phyloP scores from a whole-genome alignment of 768 basidiomycete species.

The Podaxis mareebaensis region DNA sequence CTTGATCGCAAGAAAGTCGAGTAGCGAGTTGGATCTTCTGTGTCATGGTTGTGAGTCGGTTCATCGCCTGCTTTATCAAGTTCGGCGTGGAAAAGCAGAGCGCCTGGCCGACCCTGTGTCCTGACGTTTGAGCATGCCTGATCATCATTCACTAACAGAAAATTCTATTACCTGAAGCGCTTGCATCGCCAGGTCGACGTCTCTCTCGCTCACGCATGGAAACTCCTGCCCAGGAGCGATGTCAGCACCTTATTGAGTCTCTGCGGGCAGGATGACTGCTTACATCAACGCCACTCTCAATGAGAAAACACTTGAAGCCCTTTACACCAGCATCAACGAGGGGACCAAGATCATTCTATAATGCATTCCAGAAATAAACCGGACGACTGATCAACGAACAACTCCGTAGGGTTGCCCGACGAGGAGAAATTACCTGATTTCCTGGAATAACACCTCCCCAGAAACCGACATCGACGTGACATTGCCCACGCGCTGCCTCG shows the following conservation, averaged over 20 bases:
- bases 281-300: conserved; percentile 94
- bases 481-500: conserved; percentile 68
- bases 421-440: conserved; percentile 59
- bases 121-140: conserved; percentile 8
- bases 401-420: background rate
- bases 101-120: conserved; percentile 62
- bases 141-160: conserved; percentile 13
- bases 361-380: background rate
- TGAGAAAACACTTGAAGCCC: conserved; percentile 97
- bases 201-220: conserved; percentile 74
- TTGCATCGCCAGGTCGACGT: conserved; percentile 71
- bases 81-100: conserved; percentile 93
- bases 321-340: conserved; percentile 80
- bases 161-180: conserved; percentile 60
- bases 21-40: conserved; percentile 55
- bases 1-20: conserved; percentile 84
- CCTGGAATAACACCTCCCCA: conserved; percentile 96
- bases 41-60: conserved; percentile 3
- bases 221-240: conserved; percentile 69
- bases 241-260: conserved; percentile 10
- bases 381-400: conserved; percentile 15
- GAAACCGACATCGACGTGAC: conserved; percentile 82
- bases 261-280: conserved; percentile 30
- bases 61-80: conserved; percentile 41
- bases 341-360: conserved; percentile 70